Evolutionary conservation across 2,329 filamentous ascomycete genomes (phyloP).

Genomic region (Sclerotinia spermophila): DNA sequence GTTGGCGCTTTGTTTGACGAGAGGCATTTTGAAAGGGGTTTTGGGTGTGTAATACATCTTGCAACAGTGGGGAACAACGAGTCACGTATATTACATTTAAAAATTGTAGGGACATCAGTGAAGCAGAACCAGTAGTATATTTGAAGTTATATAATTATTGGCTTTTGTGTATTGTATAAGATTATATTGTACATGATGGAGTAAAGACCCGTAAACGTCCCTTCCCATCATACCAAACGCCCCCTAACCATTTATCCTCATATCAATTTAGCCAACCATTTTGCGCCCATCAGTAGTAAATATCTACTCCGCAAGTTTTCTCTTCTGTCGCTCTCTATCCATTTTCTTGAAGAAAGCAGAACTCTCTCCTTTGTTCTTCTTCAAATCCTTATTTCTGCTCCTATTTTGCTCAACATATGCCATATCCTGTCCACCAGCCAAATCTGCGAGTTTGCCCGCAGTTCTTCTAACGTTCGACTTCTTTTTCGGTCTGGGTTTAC

Average conservation of each 20-base stretch:
- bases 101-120: too few species aligned
- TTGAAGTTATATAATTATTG: neutral
- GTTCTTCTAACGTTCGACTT: constrained; percentile 69
- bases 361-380: constrained; percentile 56
- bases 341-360: constrained; percentile 64
- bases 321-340: constrained; percentile 56
- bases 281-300: neutral
- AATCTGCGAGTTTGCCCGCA: constrained; percentile 78
- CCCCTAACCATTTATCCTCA: neutral
- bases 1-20: neutral
- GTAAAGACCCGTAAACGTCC: neutral
- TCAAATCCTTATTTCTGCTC: constrained; percentile 63
- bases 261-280: neutral
- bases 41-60: neutral
- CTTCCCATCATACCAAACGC: neutral
- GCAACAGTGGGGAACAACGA: too few species aligned
- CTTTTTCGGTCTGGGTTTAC: constrained; percentile 41
- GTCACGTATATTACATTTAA: neutral
- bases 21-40: neutral
- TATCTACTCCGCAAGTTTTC: constrained; percentile 42
- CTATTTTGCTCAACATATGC: constrained; percentile 87
- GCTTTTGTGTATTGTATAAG: neutral
- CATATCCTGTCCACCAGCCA: constrained; percentile 94
- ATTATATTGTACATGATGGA: neutral
- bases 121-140: neutral